Conservation (phyloP, 2,329 filamentous ascomycete genomes). For the Coniochaeta sp. region DNA sequence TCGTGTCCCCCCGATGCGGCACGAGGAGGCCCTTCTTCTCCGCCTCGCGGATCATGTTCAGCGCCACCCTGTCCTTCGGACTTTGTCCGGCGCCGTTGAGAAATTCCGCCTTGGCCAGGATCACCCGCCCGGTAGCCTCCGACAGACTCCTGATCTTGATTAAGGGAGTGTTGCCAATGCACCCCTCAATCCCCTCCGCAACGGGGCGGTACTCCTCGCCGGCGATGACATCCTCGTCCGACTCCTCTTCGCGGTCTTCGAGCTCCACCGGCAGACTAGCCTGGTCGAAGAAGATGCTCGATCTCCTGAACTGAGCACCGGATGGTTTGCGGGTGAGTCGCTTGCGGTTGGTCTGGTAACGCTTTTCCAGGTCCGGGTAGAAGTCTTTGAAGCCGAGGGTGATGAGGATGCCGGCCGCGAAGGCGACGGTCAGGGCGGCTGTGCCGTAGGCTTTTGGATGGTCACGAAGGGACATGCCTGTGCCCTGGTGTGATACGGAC, state of each 20-base stretch:
- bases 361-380: slow-evolving; percentile 65
- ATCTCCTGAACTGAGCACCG: slow-evolving; percentile 23
- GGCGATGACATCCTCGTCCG: too few species aligned
- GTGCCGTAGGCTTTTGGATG: slow-evolving; percentile 57
- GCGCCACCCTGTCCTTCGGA: slow-evolving; percentile 90
- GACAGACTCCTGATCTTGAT: slow-evolving; percentile 81
- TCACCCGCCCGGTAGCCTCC: slow-evolving; percentile 77
- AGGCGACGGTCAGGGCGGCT: slow-evolving; percentile 63
- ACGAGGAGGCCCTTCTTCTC: slow-evolving; percentile 70
- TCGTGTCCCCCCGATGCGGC: slow-evolving; percentile 80
- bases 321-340: slow-evolving; percentile 16
- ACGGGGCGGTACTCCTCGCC: slow-evolving; percentile 35
- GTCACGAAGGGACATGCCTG: slow-evolving; percentile 50
- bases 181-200: slow-evolving; percentile 76
- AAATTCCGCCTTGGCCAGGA: slow-evolving; percentile 92
- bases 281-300: slow-evolving; percentile 36
- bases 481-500: not conserved
- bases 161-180: slow-evolving; percentile 89
- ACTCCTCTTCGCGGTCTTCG: slow-evolving; percentile 50
- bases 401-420: slow-evolving; percentile 68
- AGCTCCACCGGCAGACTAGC: slow-evolving; percentile 36
- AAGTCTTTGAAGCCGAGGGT: slow-evolving; percentile 75
- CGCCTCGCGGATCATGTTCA: slow-evolving; percentile 79
- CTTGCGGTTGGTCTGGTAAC: slow-evolving; percentile 44
- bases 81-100: slow-evolving; percentile 91